Conservation (phyloP, 169 alveolate genomes). For the Cryptosporidium tyzzeri region DNA sequence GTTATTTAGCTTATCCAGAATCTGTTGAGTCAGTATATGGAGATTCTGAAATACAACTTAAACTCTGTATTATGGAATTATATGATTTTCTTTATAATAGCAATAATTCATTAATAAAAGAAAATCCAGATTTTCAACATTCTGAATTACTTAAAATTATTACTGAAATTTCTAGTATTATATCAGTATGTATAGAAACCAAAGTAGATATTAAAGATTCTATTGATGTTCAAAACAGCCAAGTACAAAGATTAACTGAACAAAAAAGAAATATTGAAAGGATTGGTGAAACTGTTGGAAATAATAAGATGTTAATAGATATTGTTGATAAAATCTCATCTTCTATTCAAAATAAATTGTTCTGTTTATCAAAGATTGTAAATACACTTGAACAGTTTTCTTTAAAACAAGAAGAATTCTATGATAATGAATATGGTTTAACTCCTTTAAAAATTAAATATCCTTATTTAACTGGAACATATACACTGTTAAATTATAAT, state of each 20-base stretch:
- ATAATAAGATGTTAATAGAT: slow-evolving; percentile 2
- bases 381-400: not conserved
- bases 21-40: slow-evolving; percentile 18
- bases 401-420: not conserved
- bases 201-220: slow-evolving; percentile 15
- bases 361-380: slow-evolving; percentile 10
- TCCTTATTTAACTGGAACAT: slow-evolving; percentile 70
- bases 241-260: slow-evolving; percentile 27
- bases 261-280: slow-evolving; percentile 16
- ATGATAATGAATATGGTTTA: not conserved
- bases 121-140: not conserved
- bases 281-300: not conserved
- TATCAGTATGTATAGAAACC: slow-evolving; percentile 58
- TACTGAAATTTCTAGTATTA: slow-evolving; percentile 47
- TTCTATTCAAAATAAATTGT: slow-evolving; percentile 30
- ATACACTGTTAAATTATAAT: slow-evolving; percentile 23
- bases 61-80: slow-evolving; percentile 49
- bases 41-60: slow-evolving; percentile 45
- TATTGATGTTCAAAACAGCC: slow-evolving; percentile 1
- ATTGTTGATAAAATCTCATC: slow-evolving; percentile 1
- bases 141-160: slow-evolving; percentile 2
- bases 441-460: slow-evolving; percentile 59
- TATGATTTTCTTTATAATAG: slow-evolving; percentile 44
- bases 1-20: slow-evolving; percentile 62
- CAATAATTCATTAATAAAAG: not conserved